A percentile compares a stretch with the other conserved stretches of the same genome.
phyloP scores from a whole-genome alignment of 495 filamentous ascomycete genomes.

The Tuber indicum region DNA sequence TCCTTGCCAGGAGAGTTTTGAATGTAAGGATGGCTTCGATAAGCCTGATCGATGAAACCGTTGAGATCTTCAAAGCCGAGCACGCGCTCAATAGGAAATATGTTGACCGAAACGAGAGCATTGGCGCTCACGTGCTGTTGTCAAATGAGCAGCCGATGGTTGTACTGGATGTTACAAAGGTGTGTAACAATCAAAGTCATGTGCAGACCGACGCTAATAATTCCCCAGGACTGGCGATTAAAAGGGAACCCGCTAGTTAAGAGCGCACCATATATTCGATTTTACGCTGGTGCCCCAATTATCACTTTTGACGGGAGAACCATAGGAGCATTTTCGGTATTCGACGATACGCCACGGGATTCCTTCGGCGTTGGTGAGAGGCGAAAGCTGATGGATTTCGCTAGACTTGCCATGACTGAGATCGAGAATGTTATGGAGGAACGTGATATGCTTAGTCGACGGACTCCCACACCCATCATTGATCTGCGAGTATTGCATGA shows the following conservation, averaged over 20 bases:
- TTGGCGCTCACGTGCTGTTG: slow-evolving; percentile 45
- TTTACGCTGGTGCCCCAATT: slow-evolving; percentile 47
- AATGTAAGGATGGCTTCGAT: slow-evolving; percentile 40
- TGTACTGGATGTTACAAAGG: slow-evolving; percentile 44
- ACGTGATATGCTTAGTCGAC: slow-evolving; percentile 32
- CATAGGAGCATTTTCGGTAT: slow-evolving; percentile 45
- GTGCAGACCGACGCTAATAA: slow-evolving; percentile 6
- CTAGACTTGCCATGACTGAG: slow-evolving; percentile 40
- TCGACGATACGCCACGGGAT: slow-evolving; percentile 39
- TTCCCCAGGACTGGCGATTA: slow-evolving; percentile 46
- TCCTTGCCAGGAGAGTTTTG: slow-evolving; percentile 40
- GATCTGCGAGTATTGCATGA: slow-evolving; percentile 10
- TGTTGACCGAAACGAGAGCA: slow-evolving; percentile 40
- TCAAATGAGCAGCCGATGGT: slow-evolving; percentile 43
- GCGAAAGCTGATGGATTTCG: slow-evolving; percentile 43
- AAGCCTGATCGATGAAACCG: slow-evolving; percentile 43
- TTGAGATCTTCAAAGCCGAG: slow-evolving; percentile 44
- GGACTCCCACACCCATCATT: slow-evolving; percentile 19
- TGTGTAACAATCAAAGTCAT: slow-evolving; percentile 21
- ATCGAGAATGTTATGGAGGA: slow-evolving; percentile 43
- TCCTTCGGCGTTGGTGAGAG: slow-evolving; percentile 39
- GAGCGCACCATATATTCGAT: slow-evolving; percentile 41
- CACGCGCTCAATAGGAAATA: slow-evolving; percentile 30
- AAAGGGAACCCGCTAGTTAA: slow-evolving; percentile 41
- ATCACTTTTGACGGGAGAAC: slow-evolving; percentile 40